Evolutionary conservation across 2,329 filamentous ascomycete genomes (phyloP).

Genomic region (Alternaria sp.): DNA sequence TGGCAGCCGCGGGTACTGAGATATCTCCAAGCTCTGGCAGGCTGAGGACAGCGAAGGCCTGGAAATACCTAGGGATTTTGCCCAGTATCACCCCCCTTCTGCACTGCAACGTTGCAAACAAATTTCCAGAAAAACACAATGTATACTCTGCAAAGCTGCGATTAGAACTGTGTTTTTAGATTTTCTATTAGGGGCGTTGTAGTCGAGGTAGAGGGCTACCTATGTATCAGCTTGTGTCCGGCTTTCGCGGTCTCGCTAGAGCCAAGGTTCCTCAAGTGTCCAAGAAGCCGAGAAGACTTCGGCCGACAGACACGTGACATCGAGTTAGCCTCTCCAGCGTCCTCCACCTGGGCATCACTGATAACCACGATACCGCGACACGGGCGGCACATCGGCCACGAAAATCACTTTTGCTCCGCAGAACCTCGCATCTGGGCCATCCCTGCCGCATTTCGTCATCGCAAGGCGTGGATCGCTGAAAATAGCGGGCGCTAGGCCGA

Average conservation of each 20-base stretch:
- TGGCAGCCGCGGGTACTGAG: background rate
- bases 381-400: background rate
- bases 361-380: background rate
- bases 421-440: background rate
- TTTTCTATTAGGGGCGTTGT: background rate
- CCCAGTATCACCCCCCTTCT: background rate
- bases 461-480: background rate
- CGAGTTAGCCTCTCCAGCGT: background rate
- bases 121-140: background rate
- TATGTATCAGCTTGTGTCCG: background rate
- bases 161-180: rapidly evolving
- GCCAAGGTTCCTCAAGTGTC: background rate
- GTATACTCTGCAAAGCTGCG: background rate
- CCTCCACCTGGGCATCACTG: background rate
- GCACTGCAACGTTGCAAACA: background rate
- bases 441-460: background rate
- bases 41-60: background rate
- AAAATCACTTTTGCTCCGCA: background rate
- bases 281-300: background rate
- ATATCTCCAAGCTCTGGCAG: background rate
- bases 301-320: background rate
- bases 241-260: background rate
- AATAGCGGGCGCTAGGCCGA: background rate
- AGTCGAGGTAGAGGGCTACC: background rate
- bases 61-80: background rate